Conservation (phyloP, 2,329 filamentous ascomycete species). For the Sporothrix pallida region DNA sequence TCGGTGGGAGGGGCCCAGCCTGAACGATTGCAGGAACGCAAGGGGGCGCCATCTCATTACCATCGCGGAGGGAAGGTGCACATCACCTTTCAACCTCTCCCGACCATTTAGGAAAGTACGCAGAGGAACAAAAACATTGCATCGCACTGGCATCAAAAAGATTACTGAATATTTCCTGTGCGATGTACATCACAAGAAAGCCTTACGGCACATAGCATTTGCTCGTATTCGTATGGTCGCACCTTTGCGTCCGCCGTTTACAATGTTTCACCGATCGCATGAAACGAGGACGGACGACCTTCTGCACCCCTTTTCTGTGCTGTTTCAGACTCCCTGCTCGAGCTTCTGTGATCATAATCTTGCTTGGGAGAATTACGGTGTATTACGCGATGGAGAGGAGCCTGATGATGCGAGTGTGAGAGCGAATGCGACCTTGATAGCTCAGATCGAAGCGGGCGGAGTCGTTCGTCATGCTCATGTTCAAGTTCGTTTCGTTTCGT, state of each 20-base stretch:
- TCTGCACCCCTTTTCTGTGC: background rate
- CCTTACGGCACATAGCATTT: background rate
- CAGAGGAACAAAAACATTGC: background rate
- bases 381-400: constrained; percentile 18
- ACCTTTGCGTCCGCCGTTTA: background rate
- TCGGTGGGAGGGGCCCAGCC: background rate
- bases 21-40: constrained; percentile 23
- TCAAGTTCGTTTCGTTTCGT: constrained; percentile 16
- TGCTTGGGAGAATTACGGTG: background rate
- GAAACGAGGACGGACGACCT: constrained; percentile 24
- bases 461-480: no score
- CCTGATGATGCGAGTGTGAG: background rate
- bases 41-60: constrained; percentile 11
- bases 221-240: constrained; percentile 15
- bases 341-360: constrained; percentile 11
- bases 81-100: background rate
- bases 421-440: constrained; percentile 11
- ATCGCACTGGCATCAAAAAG: background rate
- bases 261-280: constrained; percentile 24
- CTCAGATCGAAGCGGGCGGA: background rate
- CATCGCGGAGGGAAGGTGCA: constrained; percentile 19
- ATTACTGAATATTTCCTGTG: background rate
- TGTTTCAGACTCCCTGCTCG: constrained; percentile 25
- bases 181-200: background rate
- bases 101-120: background rate